phyloP scores from a whole-genome alignment of 495 filamentous ascomycete species.

The Talaromyces trachyspermus region DNA sequence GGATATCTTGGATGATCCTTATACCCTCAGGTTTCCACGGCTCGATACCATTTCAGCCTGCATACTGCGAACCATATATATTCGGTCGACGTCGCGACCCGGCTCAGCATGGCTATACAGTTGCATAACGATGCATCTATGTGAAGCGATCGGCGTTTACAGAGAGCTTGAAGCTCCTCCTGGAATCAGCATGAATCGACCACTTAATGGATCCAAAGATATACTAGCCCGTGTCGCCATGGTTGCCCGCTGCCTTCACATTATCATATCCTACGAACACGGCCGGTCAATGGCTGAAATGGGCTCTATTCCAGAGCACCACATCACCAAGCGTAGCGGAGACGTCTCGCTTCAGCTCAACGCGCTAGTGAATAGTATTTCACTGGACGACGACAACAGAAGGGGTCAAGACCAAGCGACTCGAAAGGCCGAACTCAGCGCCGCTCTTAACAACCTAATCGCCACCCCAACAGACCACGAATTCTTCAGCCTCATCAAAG shows the following conservation, averaged over 20 bases:
- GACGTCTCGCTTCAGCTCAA: constrained; percentile 12
- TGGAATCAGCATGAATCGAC: constrained; percentile 2
- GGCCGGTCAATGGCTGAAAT: constrained; percentile 22
- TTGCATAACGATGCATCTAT: constrained; percentile 34
- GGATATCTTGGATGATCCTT: constrained; percentile 26
- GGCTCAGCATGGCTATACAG: constrained; percentile 36
- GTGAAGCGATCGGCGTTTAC: constrained; percentile 36
- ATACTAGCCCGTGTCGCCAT: constrained; percentile 20
- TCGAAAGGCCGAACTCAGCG: constrained; percentile 13
- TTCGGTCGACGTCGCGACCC: constrained; percentile 30
- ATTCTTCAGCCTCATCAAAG: constrained; percentile 22
- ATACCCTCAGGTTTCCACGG: constrained; percentile 18
- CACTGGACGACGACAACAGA: constrained; percentile 8
- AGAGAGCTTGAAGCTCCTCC: constrained; percentile 18
- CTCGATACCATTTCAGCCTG: constrained; percentile 30
- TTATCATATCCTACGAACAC: constrained; percentile 32
- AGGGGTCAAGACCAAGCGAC: constrained; percentile 2
- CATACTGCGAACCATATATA: constrained; percentile 33
- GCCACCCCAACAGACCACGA: constrained; percentile 14
- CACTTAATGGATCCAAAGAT: constrained; percentile 11
- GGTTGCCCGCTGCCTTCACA: constrained; percentile 28
- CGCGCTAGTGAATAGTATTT: constrained; percentile 16
- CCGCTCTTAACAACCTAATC: constrained; percentile 9
- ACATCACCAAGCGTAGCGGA: constrained; percentile 9
- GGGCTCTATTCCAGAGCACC: constrained; percentile 3